Conservation (phyloP, 2,329 filamentous ascomycete genomes). For the Periconia sp. region DNA sequence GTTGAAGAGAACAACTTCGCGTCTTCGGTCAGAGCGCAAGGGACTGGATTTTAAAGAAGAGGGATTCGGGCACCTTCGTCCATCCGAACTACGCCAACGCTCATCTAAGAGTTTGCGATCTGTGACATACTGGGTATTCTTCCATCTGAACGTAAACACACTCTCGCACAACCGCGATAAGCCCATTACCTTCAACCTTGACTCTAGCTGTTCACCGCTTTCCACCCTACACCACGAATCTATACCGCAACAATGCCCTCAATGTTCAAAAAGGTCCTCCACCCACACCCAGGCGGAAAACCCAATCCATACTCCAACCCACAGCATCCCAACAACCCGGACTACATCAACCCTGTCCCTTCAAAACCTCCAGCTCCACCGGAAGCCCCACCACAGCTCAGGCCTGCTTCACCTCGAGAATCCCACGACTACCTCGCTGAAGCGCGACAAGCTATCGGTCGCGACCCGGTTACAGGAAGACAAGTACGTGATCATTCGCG, state of each 20-base stretch:
- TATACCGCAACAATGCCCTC: conserved; percentile 11
- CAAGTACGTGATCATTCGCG: background rate
- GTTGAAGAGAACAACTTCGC: too few relatives aligned
- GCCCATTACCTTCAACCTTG: too few relatives aligned
- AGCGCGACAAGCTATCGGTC: conserved; percentile 20
- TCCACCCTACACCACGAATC: too few relatives aligned
- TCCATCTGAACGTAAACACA: too few relatives aligned
- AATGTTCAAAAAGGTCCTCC: conserved; percentile 6
- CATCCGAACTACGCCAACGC: too few relatives aligned
- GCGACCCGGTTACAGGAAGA: conserved; percentile 27
- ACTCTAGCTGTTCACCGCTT: too few relatives aligned
- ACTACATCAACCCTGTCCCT: background rate
- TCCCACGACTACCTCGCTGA: conserved; percentile 24
- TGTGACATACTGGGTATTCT: too few relatives aligned
- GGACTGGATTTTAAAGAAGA: too few relatives aligned
- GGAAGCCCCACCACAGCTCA: background rate
- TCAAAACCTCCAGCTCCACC: background rate
- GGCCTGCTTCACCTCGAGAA: conserved; percentile 10
- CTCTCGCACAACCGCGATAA: too few relatives aligned
- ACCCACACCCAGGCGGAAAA: background rate
- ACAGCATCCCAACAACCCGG: conserved; percentile 7
- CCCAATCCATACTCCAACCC: conserved; percentile 19
- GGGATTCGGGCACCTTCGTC: too few relatives aligned
- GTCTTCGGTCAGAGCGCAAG: too few relatives aligned
- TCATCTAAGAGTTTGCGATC: too few relatives aligned